Evolutionary conservation across 2,329 filamentous ascomycete species (phyloP), one percentile per base, ranked within the genome.

Genomic region (Fusarium sp.): DNA sequence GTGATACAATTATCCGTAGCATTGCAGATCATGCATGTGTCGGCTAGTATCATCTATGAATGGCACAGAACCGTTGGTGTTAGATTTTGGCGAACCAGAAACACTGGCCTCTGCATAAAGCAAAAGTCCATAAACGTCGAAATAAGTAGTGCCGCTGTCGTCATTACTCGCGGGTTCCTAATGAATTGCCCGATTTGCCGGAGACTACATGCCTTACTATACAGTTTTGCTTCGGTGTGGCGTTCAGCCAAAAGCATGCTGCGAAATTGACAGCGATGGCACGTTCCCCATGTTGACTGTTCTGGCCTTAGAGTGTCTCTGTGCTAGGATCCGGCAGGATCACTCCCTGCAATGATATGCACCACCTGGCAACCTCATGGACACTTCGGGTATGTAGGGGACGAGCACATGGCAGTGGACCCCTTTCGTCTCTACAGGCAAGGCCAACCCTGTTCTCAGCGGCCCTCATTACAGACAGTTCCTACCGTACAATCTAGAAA

Each of bases 321-420:
- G 10, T 40, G 42, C 41, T 31, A 45, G 51, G 52, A 55, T 51
- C 20, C 23, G 50, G 37, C 53, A 70, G 59, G 67, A 67, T 60
- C 53, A 30, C 28, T 40, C 59, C 70, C 62, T 72, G 69, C 37
- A 64, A 54, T 33, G 37, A 65, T 58, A 65, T 49, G 57, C 49
- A 47, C 69, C 55, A 51, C 55, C 58, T 67, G 67, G 46, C 34
- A 69, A 67, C 57, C 57, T 57, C 60, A 71, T 60, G 62, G 60
- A 58, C 63, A 57, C 62, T 65, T 60, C 54, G 41, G 61, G 69
- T 61, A 71, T 60, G 61, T 61, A 71, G 62, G 61, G 64, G 57
- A 64, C 49, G 56, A 67, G 69, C 72, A 73, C 72, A 73, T 72
- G 68, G 72, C 68, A 72, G 67, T 74, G 72, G 67, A 63, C 69